These are phyloP conservation scores for Suhomyces coccinellae DNA, from an alignment of 1,139 yeast genomes.

Conservation along the genomic window DNA sequence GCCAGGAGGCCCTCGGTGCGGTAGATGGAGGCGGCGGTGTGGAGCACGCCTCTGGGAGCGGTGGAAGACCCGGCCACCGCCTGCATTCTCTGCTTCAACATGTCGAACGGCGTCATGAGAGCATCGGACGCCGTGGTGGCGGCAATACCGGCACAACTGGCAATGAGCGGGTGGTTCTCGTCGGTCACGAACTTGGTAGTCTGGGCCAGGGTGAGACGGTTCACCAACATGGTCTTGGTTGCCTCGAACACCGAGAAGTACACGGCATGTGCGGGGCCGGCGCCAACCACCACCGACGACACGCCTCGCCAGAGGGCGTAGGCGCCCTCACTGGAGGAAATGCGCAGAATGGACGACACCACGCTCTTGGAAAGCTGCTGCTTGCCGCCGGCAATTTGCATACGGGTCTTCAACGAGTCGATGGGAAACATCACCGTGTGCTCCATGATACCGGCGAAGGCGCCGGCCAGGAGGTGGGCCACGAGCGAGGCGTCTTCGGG, in stretches of 20 bases:
- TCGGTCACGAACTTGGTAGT: slow-evolving; percentile 50
- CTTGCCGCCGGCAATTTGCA: slow-evolving; percentile 68
- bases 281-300: slow-evolving; percentile 89
- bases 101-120: slow-evolving; percentile 97
- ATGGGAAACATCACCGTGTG: slow-evolving; percentile 97
- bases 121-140: slow-evolving; percentile 95
- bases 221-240: slow-evolving; percentile 62
- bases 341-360: slow-evolving; percentile 65
- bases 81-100: slow-evolving; percentile 74
- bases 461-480: slow-evolving; percentile 88
- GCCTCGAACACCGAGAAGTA: slow-evolving; percentile 95
- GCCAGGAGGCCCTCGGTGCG: slow-evolving; percentile 76
- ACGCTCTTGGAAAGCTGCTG: slow-evolving; percentile 40
- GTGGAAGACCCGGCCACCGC: slow-evolving; percentile 27
- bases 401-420: slow-evolving; percentile 92
- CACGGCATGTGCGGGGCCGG: slow-evolving; percentile 99
- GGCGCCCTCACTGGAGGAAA: slow-evolving; percentile 89
- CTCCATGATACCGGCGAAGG: slow-evolving; percentile 98
- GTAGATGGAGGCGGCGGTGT: slow-evolving; percentile 54
- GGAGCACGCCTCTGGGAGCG: slow-evolving; percentile 23
- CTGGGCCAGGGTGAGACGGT: slow-evolving; percentile 34
- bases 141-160: slow-evolving; percentile 87
- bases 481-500: slow-evolving; percentile 84
- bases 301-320: slow-evolving; percentile 93
- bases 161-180: slow-evolving; percentile 76